These are phyloP conservation scores for Prunus fruticosa DNA, from an alignment of 306 rosid genomes.

Conservation along the genomic window DNA sequence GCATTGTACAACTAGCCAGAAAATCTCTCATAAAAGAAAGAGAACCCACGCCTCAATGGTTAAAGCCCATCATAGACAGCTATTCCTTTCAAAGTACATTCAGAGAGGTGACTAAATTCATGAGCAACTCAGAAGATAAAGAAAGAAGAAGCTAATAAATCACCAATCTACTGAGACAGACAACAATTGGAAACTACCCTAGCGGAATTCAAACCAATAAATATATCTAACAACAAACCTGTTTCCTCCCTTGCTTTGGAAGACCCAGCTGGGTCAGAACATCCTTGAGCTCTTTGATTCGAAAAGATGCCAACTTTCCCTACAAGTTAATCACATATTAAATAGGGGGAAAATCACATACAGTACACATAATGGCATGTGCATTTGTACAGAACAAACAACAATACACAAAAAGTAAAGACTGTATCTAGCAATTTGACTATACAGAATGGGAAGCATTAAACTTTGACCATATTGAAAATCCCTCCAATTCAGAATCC, in stretches of 20 bases:
- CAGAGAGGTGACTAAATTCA: neutral
- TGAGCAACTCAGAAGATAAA: neutral
- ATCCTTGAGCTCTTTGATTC: conserved; percentile 88
- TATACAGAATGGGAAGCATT: neutral
- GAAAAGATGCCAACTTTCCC: conserved; percentile 77
- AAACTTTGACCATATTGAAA: neutral
- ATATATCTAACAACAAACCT: conserved; percentile 49
- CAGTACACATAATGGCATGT: neutral
- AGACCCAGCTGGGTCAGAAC: conserved; percentile 79
- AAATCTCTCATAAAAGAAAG: neutral
- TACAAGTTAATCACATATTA: conserved; percentile 12
- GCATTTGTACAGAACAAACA: neutral
- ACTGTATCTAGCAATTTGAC: neutral
- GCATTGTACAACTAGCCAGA: neutral
- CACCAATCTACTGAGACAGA: neutral
- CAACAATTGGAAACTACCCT: neutral
- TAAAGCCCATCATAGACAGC: neutral
- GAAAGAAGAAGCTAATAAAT: neutral
- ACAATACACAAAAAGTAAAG: neutral
- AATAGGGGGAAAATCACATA: neutral
- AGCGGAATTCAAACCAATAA: neutral
- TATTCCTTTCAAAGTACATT: neutral
- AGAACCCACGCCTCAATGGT: neutral
- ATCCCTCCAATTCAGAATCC: neutral
- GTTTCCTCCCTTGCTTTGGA: conserved; percentile 97